Evolutionary conservation across 78 protist genomes (phyloP), one percentile per base, ranked within the genome.

Genomic region (Pelomyxa schiedti): DNA sequence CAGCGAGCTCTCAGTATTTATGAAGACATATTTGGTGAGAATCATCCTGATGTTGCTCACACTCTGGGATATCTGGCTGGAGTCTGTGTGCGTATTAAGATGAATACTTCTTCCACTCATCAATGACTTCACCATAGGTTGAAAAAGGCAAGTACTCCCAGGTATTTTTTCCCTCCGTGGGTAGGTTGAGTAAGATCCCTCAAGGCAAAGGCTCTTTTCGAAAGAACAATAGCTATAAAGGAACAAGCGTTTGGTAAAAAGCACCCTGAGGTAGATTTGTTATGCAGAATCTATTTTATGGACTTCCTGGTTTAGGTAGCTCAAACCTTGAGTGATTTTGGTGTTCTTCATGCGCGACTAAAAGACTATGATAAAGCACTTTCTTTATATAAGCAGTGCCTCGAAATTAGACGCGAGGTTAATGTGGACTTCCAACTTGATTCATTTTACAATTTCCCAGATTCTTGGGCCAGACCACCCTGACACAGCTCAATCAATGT

Each of bases 41-140:
- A 66, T 36, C 70, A 66, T 36, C 37, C 37, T n/a, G 70, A 29
- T 9, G 70, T 66, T 9, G 70, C 70, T 16, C 58, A 47, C 58
- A 16, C 58, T 16, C 58, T 47, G n/a, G 58, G 32, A 16, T 47
- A 47, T 16, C 58, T 47, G 58, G 58, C 58, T 16, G 16, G 58
- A 16, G n/a, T n/a, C n/a, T n/a, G n/a, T n/a, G n/a, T n/a, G n/a
- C n/a, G n/a, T n/a, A n/a, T n/a, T n/a, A n/a, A n/a, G n/a, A n/a
- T n/a, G n/a, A n/a, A n/a, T n/a, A n/a, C n/a, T n/a, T n/a, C n/a
- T n/a, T n/a, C n/a, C n/a, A n/a, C n/a, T n/a, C n/a, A n/a, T n/a
- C n/a, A n/a, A n/a, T n/a, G n/a, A n/a, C n/a, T n/a, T n/a, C n/a
- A n/a, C n/a, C n/a, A n/a, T n/a, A 47, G 32, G 58, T 47, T 16